Conservation (phyloP, 1,139 yeast genomes). For the Diutina pseudorugosa region DNA sequence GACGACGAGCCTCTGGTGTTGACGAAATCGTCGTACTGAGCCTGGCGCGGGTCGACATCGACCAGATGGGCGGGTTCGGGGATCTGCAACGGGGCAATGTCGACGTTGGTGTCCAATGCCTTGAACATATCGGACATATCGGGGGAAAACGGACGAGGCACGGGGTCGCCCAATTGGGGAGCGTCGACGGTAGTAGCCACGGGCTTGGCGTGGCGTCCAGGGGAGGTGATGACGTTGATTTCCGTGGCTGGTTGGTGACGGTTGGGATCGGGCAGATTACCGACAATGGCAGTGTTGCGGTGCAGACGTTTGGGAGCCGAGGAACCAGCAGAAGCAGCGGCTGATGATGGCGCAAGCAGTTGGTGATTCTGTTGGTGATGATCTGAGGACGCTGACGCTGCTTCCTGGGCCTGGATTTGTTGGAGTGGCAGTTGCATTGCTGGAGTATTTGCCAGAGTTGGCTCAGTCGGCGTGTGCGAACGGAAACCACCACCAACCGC, state of each 20-base stretch:
- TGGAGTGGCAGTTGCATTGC: neutral
- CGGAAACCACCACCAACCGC: too few species aligned
- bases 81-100: slow-evolving; percentile 19
- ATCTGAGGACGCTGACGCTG: too few species aligned
- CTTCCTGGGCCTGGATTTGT: slow-evolving; percentile 1
- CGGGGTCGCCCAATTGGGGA: neutral
- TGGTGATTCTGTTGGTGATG: too few species aligned
- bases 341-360: too few species aligned
- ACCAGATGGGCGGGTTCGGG: slow-evolving; percentile 64
- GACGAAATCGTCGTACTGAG: neutral
- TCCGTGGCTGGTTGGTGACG: neutral
- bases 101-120: neutral
- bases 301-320: neutral
- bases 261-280: neutral
- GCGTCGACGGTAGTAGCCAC: neutral
- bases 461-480: neutral
- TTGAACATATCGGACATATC: neutral
- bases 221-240: slow-evolving; percentile 2
- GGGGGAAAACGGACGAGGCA: neutral
- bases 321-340: slow-evolving; percentile 5
- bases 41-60: neutral
- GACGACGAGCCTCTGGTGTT: neutral
- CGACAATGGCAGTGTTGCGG: slow-evolving; percentile 2
- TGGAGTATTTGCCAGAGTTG: neutral
- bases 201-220: neutral